A percentile compares a stretch with the other conserved stretches of the same genome.
phyloP scores from a whole-genome alignment of 2,329 filamentous ascomycete species.

The Neofusicoccum sp. region DNA sequence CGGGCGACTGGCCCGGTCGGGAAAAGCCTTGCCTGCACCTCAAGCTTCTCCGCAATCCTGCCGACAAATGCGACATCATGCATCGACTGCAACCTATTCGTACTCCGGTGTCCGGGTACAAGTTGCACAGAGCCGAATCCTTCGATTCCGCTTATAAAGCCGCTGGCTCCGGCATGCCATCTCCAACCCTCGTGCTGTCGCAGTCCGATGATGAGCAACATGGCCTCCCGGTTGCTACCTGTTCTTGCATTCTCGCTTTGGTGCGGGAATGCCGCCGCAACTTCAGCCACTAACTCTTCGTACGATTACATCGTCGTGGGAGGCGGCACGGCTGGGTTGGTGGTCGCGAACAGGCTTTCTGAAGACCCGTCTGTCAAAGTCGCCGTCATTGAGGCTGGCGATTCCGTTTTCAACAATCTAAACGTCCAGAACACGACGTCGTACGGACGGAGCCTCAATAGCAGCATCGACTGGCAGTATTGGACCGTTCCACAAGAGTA shows the following conservation, averaged over 20 bases:
- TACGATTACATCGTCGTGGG: slow-evolving; percentile 20
- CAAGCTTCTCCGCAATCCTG: slow-evolving; percentile 13
- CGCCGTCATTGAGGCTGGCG: slow-evolving; percentile 24
- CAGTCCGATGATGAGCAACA: neutral
- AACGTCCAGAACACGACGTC: slow-evolving; percentile 29
- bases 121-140: neutral
- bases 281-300: neutral
- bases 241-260: neutral
- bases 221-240: neutral
- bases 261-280: neutral
- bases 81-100: neutral
- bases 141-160: neutral
- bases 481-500: slow-evolving; percentile 33
- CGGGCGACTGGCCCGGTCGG: neutral
- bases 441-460: slow-evolving; percentile 29
- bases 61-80: neutral
- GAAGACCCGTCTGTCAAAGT: slow-evolving; percentile 25
- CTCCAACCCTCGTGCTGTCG: too few species aligned
- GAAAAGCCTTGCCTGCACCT: neutral
- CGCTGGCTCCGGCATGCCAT: neutral
- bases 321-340: slow-evolving; percentile 22
- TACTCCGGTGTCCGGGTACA: neutral
- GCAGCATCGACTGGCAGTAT: slow-evolving; percentile 38
- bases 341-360: slow-evolving; percentile 27
- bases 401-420: slow-evolving; percentile 28